These are phyloP conservation scores for Sordaria brevicollis DNA, from an alignment of 495 filamentous ascomycete genomes.

Conservation along the genomic window DNA sequence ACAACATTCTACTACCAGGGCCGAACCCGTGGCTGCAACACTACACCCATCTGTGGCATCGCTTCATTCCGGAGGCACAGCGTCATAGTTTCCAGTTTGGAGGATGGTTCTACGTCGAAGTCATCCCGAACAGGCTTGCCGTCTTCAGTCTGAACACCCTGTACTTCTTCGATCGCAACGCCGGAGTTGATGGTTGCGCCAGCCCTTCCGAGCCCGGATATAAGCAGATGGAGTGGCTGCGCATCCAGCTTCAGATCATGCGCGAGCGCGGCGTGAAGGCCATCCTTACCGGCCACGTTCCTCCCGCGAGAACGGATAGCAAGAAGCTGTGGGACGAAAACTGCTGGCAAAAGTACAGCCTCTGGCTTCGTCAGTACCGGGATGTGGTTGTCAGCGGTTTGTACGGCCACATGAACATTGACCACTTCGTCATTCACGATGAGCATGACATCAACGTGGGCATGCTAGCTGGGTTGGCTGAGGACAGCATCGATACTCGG, in stretches of 20 bases:
- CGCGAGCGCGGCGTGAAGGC: conserved; percentile 83
- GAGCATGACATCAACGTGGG: conserved; percentile 57
- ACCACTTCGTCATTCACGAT: conserved; percentile 94
- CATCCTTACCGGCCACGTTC: conserved; percentile 88
- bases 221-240: conserved; percentile 92
- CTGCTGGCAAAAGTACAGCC: conserved; percentile 96
- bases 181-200: conserved; percentile 82
- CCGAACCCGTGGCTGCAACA: conserved; percentile 74
- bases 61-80: conserved; percentile 88
- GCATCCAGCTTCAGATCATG: conserved; percentile 79
- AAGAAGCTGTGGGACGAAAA: conserved; percentile 84
- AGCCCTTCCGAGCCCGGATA: conserved; percentile 71
- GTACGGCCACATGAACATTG: conserved; percentile 97
- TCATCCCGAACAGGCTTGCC: conserved; percentile 74
- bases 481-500: conserved; percentile 13
- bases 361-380: conserved; percentile 82
- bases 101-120: conserved; percentile 90
- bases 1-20: conserved; percentile 82
- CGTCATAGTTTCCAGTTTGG: conserved; percentile 84
- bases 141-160: conserved; percentile 95
- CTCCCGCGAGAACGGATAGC: conserved; percentile 70
- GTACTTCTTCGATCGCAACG: conserved; percentile 91
- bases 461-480: conserved; percentile 34
- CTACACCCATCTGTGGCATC: conserved; percentile 64
- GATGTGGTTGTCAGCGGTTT: conserved; percentile 72